phyloP scores from a whole-genome alignment of 1,284 basidiomycete genomes.

The Kalmanozyma brasiliensis region DNA sequence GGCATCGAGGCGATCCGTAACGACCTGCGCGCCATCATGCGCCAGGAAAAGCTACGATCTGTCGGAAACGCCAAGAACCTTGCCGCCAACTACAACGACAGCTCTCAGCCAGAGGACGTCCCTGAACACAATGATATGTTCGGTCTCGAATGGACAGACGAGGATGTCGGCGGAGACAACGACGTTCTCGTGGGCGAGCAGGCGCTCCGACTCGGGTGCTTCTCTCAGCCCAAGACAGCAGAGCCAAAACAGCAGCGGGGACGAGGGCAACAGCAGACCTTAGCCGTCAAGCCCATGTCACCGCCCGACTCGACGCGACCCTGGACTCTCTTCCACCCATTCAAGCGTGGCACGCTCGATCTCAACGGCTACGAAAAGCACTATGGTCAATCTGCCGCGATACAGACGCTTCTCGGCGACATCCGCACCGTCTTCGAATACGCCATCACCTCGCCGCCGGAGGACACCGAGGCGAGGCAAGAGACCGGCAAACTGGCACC shows the following conservation, averaged over 20 bases:
- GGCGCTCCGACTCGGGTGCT: slow-evolving; percentile 60
- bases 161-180: slow-evolving; percentile 34
- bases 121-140: slow-evolving; percentile 66
- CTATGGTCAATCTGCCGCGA: slow-evolving; percentile 57
- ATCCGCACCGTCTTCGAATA: slow-evolving; percentile 56
- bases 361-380: slow-evolving; percentile 55
- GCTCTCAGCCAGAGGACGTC: slow-evolving; percentile 54
- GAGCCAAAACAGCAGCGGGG: slow-evolving; percentile 38
- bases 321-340: slow-evolving; percentile 65
- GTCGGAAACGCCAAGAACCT: slow-evolving; percentile 63
- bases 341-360: slow-evolving; percentile 58
- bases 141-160: slow-evolving; percentile 59
- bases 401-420: slow-evolving; percentile 59
- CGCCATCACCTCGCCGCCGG: slow-evolving; percentile 59
- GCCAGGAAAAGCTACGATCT: slow-evolving; percentile 63
- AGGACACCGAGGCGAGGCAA: slow-evolving; percentile 39
- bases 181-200: slow-evolving; percentile 60
- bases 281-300: slow-evolving; percentile 34
- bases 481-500: slow-evolving; percentile 32
- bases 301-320: slow-evolving; percentile 25
- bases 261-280: slow-evolving; percentile 33
- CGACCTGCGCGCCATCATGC: slow-evolving; percentile 66
- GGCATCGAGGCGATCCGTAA: slow-evolving; percentile 60
- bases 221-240: slow-evolving; percentile 51
- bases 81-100: slow-evolving; percentile 64